Percentiles rank a stretch among this genome's conserved stretches.
These are phyloP conservation scores for Fusarium pseudonygamai DNA, from an alignment of 2,329 filamentous ascomycete species.

Conservation along the genomic window DNA sequence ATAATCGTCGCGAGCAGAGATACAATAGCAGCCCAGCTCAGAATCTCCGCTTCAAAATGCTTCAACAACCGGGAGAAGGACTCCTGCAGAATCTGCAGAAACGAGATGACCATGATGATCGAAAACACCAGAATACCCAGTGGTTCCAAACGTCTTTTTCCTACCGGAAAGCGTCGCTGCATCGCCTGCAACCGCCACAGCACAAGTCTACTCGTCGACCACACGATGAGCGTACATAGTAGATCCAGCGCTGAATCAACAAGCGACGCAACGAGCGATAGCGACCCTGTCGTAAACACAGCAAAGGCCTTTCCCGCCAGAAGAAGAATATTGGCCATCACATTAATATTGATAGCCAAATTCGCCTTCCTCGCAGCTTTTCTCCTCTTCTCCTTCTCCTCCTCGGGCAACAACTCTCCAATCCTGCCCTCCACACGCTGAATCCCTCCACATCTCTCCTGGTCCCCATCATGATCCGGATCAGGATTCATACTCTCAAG, in stretches of 20 bases:
- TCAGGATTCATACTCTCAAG: constrained; percentile 49
- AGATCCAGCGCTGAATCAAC: constrained; percentile 83
- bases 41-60: constrained; percentile 59
- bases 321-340: constrained; percentile 77
- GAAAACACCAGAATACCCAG: constrained; percentile 82
- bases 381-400: constrained; percentile 43
- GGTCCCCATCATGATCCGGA: constrained; percentile 47
- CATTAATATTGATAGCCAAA: constrained; percentile 83
- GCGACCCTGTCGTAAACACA: constrained; percentile 79
- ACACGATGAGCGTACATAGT: constrained; percentile 81
- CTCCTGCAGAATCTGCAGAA: constrained; percentile 77
- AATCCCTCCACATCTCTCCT: constrained; percentile 44
- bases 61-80: constrained; percentile 69
- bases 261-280: constrained; percentile 79
- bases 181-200: constrained; percentile 58
- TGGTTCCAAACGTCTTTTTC: constrained; percentile 74
- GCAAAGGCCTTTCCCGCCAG: constrained; percentile 79
- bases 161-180: constrained; percentile 77
- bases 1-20: constrained; percentile 78
- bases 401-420: constrained; percentile 45
- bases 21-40: constrained; percentile 43
- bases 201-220: constrained; percentile 77
- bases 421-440: constrained; percentile 46
- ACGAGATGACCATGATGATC: constrained; percentile 84
- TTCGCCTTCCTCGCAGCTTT: constrained; percentile 39